A percentile compares a stretch with the other conserved stretches of the same genome.
Conservation (phyloP, 75 land plant genomes). For the Picea sitchensis region DNA sequence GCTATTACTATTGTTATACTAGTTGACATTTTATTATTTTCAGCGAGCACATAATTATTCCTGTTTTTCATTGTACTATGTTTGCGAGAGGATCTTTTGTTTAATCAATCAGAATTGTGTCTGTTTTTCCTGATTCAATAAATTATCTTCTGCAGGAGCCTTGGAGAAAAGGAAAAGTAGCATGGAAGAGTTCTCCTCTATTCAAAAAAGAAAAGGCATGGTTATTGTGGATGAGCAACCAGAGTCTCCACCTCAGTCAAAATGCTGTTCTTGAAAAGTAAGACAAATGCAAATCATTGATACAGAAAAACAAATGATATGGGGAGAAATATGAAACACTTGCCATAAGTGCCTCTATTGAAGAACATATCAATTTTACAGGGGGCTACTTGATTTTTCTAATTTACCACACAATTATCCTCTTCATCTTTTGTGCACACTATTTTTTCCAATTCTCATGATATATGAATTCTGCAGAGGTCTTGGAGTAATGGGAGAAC, state of each 20-base stretch:
- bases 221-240: slow-evolving; percentile 9
- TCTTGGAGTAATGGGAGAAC: background rate
- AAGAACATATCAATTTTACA: background rate
- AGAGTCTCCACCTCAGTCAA: background rate
- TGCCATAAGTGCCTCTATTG: background rate
- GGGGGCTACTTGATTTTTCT: background rate
- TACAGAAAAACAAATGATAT: background rate
- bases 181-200: slow-evolving; percentile 1
- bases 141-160: background rate
- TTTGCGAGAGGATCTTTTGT: background rate
- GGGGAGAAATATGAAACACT: background rate
- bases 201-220: background rate
- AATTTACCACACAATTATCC: background rate
- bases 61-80: background rate
- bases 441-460: background rate
- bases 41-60: background rate
- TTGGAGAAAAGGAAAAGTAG: slow-evolving; percentile 7
- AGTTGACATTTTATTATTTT: background rate
- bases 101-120: background rate
- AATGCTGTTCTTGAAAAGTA: slow-evolving; percentile 9
- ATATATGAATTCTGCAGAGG: background rate
- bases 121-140: background rate
- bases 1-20: background rate
- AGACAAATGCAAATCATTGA: background rate
- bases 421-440: background rate